Evolutionary conservation across 495 filamentous ascomycete genomes (phyloP).

Genomic region (Glarea lozoyensis): DNA sequence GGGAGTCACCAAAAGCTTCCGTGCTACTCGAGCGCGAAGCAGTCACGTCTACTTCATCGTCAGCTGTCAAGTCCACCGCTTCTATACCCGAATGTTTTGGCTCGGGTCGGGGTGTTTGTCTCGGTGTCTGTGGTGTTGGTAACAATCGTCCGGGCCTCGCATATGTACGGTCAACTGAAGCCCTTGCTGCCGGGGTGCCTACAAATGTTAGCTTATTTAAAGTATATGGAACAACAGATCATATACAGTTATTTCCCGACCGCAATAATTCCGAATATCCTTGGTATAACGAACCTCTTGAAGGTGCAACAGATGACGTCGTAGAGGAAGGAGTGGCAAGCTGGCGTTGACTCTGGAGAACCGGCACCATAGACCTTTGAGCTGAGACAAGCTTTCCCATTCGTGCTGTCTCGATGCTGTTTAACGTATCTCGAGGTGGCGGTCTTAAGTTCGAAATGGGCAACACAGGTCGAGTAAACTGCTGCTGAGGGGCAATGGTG

Average conservation of each 20-base stretch:
- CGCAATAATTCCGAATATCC: constrained; percentile 24
- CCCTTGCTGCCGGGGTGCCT: constrained; percentile 4
- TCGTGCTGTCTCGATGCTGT: constrained; percentile 15
- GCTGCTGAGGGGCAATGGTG: no score
- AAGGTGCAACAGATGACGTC: constrained; percentile 25
- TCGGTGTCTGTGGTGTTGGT: constrained; percentile 18
- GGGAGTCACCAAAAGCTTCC: constrained; percentile 41
- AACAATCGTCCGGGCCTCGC: constrained; percentile 3
- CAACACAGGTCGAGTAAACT: constrained; percentile 17
- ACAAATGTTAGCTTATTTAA: constrained; percentile 8
- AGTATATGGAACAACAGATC: constrained; percentile 5
- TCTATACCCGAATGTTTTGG: constrained; percentile 34
- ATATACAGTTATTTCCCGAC: constrained; percentile 16
- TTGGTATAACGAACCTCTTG: constrained; percentile 31
- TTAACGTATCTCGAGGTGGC: constrained; percentile 5
- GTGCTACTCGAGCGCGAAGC: constrained; percentile 26
- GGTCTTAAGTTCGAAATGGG: constrained; percentile 9
- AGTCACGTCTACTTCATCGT: constrained; percentile 32
- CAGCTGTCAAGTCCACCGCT: constrained; percentile 64
- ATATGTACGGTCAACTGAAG: constrained; percentile 1
- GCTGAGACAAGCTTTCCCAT: constrained; percentile 52
- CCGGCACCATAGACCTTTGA: constrained; percentile 24
- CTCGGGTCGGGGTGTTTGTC: constrained; percentile 15
- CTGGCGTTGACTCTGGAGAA: constrained; percentile 16
- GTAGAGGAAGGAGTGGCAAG: constrained; percentile 30